phyloP scores from a whole-genome alignment of 192 early-diverging fungal species.

The Dispira parvispora region DNA sequence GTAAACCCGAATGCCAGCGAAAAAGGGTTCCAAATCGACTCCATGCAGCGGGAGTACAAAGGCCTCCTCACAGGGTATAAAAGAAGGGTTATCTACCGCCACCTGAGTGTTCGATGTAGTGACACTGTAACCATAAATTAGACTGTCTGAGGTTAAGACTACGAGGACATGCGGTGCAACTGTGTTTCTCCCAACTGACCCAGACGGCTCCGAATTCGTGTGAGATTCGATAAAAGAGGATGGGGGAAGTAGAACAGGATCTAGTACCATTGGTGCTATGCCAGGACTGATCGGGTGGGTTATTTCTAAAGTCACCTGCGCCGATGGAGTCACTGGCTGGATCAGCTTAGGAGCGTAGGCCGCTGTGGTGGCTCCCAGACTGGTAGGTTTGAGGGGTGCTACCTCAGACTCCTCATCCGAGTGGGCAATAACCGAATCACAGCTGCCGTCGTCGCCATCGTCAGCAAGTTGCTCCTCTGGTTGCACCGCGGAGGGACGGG shows the following conservation, averaged over 20 bases:
- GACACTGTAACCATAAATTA: conserved; percentile 8
- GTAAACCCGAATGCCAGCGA: conserved; percentile 5
- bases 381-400: not conserved
- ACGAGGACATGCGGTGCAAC: not conserved
- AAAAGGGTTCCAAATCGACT: conserved; percentile 9
- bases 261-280: no score
- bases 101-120: not conserved
- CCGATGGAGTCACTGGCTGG: not conserved
- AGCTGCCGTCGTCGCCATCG: no score
- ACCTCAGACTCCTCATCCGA: no score
- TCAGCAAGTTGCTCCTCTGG: no score
- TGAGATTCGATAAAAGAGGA: no score
- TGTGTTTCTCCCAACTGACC: no score
- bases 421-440: no score
- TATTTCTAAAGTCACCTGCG: not conserved
- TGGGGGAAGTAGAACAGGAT: no score
- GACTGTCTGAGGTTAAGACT: not conserved
- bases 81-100: not conserved
- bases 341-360: conserved; percentile 2
- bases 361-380: not conserved
- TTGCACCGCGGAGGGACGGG: no score
- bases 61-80: not conserved
- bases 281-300: not conserved
- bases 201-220: no score
- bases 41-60: not conserved